These are phyloP conservation scores for Exophiala mesophila DNA, from an alignment of 2,329 filamentous ascomycete genomes.

Conservation along the genomic window DNA sequence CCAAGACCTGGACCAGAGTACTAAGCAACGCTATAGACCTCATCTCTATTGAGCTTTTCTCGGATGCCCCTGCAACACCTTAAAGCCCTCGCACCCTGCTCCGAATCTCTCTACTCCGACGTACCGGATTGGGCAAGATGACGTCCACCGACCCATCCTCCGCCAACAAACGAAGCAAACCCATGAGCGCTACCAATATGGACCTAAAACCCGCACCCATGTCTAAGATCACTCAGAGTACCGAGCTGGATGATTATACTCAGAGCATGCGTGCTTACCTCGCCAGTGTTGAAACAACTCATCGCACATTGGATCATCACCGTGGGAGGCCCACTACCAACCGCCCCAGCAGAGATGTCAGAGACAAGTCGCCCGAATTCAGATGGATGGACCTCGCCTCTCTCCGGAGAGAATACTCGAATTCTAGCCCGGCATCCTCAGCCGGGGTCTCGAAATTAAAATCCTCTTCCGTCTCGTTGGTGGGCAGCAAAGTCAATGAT, in stretches of 20 bases:
- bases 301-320: not conserved
- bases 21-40: too few relatives aligned
- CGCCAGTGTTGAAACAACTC: slow-evolving; percentile 11
- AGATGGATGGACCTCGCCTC: slow-evolving; percentile 24
- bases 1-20: too few relatives aligned
- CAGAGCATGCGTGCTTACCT: slow-evolving; percentile 25
- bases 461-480: not conserved
- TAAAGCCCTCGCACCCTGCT: too few relatives aligned
- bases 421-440: not conserved
- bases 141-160: not conserved
- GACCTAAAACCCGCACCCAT: slow-evolving; percentile 10
- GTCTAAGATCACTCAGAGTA: slow-evolving; percentile 16
- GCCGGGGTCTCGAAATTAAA: not conserved
- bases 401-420: slow-evolving; percentile 16
- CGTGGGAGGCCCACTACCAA: not conserved
- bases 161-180: not conserved
- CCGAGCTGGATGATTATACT: slow-evolving; percentile 24
- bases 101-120: too few relatives aligned
- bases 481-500: not conserved
- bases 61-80: too few relatives aligned
- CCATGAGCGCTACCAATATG: not conserved
- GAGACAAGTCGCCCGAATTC: slow-evolving; percentile 23
- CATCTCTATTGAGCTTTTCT: too few relatives aligned
- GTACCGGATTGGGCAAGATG: not conserved
- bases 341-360: not conserved